Evolutionary conservation across 2,329 filamentous ascomycete genomes (phyloP).

Genomic region (Trichoderma pleuroti): DNA sequence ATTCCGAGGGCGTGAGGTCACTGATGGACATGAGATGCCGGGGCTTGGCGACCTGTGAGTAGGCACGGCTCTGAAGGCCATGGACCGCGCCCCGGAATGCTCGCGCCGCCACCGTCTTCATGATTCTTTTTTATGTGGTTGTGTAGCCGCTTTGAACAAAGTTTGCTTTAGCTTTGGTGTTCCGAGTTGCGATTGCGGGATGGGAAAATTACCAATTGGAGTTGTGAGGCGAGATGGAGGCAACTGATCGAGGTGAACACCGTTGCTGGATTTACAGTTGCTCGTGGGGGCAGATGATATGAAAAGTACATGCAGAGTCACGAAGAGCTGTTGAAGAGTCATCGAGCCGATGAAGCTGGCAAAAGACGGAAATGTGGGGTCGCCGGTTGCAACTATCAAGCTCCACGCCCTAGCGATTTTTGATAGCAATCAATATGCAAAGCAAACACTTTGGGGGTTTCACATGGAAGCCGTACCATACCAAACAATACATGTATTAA

Average conservation of each 20-base stretch:
- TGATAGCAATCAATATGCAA: not conserved
- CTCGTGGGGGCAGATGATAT: not conserved
- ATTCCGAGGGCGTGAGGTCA: constrained; percentile 76
- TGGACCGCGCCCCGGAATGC: constrained; percentile 34
- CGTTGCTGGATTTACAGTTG: not conserved
- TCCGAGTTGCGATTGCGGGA: not conserved
- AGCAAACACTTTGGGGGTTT: not conserved
- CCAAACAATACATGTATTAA: not conserved
- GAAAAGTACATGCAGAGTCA: not conserved
- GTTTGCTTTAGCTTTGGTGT: not conserved
- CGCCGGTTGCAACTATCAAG: not conserved
- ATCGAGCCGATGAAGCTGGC: constrained; percentile 2
- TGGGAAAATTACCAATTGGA: not conserved
- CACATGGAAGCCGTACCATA: not conserved
- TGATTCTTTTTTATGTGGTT: constrained; percentile 19
- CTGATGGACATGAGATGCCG: constrained; percentile 90
- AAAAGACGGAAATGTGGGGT: not conserved
- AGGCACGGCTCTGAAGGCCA: constrained; percentile 41
- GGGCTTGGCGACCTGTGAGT: constrained; percentile 46
- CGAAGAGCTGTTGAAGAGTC: constrained; percentile 1
- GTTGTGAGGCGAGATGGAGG: not conserved
- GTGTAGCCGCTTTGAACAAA: not conserved
- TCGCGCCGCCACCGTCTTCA: constrained; percentile 35
- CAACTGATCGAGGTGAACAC: too few species aligned
- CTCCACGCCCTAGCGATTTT: not conserved